Conservation (phyloP, 768 basidiomycete species). For the Kwoniella newhampshirensis region DNA sequence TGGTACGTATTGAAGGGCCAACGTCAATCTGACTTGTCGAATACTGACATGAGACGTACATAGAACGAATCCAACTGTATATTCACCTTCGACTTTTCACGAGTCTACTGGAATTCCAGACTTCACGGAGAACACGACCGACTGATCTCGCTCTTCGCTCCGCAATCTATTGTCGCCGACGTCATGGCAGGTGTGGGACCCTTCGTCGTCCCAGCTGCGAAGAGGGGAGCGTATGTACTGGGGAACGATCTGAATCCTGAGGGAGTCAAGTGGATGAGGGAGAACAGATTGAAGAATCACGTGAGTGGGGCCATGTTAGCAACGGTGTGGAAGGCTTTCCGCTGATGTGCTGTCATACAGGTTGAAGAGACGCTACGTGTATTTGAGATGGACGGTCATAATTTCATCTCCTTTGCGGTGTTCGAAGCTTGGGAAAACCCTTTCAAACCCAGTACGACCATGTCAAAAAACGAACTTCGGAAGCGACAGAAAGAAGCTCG, state of each 20-base stretch:
- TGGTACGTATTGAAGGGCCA: constrained; percentile 65
- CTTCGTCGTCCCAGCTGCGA: constrained; percentile 89
- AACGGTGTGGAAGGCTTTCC: too few relatives aligned
- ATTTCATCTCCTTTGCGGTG: constrained; percentile 71
- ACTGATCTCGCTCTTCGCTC: constrained; percentile 69
- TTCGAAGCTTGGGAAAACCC: constrained; percentile 63
- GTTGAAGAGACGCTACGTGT: constrained; percentile 69
- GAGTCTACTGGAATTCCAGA: constrained; percentile 98
- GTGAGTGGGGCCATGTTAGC: constrained; percentile 58
- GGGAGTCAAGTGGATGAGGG: constrained; percentile 70
- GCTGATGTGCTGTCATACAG: too few relatives aligned
- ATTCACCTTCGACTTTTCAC: constrained; percentile 90
- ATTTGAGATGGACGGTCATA: constrained; percentile 78
- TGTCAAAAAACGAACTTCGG: constrained; percentile 1
- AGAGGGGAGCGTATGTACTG: constrained; percentile 81
- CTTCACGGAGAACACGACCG: constrained; percentile 87
- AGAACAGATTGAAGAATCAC: constrained; percentile 74
- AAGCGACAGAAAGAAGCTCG: constrained; percentile 1
- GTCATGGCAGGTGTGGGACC: constrained; percentile 98
- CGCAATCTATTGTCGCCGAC: constrained; percentile 73
- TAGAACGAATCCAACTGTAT: constrained; percentile 81
- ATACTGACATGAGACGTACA: neutral
- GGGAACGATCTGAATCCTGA: constrained; percentile 94
- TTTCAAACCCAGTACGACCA: constrained; percentile 58
- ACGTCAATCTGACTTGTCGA: neutral